Percentiles rank a stretch among this genome's conserved stretches.
Evolutionary conservation across 2,329 filamentous ascomycete species (phyloP).

Genomic region (Fusarium coicis): DNA sequence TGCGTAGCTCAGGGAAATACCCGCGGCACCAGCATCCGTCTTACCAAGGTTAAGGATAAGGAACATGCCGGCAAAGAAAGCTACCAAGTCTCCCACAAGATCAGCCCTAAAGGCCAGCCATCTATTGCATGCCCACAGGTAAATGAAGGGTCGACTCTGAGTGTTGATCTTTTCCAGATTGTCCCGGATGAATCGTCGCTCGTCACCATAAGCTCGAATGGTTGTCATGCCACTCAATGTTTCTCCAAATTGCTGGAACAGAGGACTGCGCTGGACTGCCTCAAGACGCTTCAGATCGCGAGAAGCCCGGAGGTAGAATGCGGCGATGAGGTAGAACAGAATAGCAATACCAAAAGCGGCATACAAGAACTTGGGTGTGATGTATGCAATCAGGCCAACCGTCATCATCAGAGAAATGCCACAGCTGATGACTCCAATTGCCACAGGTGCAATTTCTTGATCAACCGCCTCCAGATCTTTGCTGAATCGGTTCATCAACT

Average conservation of each 20-base stretch:
- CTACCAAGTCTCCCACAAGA: slow-evolving; percentile 86
- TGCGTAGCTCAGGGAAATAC: slow-evolving; percentile 93
- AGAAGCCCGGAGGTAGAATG: slow-evolving; percentile 92
- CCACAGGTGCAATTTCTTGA: slow-evolving; percentile 93
- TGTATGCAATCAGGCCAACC: slow-evolving; percentile 83
- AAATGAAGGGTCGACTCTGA: slow-evolving; percentile 93
- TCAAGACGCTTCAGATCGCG: slow-evolving; percentile 95
- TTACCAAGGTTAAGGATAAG: slow-evolving; percentile 84
- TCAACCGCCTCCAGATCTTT: slow-evolving; percentile 96
- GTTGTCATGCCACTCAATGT: slow-evolving; percentile 95
- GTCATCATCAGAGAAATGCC: slow-evolving; percentile 80
- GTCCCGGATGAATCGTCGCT: slow-evolving; percentile 91
- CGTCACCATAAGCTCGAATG: slow-evolving; percentile 95
- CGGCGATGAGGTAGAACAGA: slow-evolving; percentile 84
- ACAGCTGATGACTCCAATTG: slow-evolving; percentile 78
- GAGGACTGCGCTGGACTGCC: slow-evolving; percentile 90
- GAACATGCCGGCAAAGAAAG: slow-evolving; percentile 93
- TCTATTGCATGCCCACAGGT: slow-evolving; percentile 94
- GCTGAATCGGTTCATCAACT: slow-evolving; percentile 98
- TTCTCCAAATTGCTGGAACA: slow-evolving; percentile 98
- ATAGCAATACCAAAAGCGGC: slow-evolving; percentile 85
- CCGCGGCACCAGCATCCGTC: slow-evolving; percentile 90
- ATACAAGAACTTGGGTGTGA: slow-evolving; percentile 91
- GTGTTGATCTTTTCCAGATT: slow-evolving; percentile 90
- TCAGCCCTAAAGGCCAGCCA: slow-evolving; percentile 97